These are phyloP conservation scores for Fusarium humuli DNA, from an alignment of 2,329 filamentous ascomycete species.

Conservation along the genomic window DNA sequence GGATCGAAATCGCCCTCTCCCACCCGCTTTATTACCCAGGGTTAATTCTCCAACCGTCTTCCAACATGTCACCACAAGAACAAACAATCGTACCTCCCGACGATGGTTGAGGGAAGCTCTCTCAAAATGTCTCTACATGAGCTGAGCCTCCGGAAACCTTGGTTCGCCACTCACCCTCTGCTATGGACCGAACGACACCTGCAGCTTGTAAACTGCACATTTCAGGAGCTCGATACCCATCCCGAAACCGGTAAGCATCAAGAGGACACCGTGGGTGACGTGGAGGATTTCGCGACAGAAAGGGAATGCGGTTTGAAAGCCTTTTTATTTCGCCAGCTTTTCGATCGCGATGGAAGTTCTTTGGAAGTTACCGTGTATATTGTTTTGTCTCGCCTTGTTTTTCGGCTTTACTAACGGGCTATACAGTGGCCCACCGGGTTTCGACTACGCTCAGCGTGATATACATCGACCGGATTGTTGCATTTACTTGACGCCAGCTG, in stretches of 20 bases:
- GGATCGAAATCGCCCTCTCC: too few relatives aligned
- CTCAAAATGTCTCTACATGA: not conserved
- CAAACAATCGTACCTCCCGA: rapidly evolving
- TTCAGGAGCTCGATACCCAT: not conserved
- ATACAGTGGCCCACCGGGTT: not conserved
- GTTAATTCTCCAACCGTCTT: not conserved
- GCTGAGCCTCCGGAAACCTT: not conserved
- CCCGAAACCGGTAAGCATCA: rapidly evolving
- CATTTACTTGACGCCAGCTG: not conserved
- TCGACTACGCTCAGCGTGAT: not conserved
- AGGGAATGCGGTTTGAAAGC: not conserved
- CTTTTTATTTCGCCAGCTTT: not conserved
- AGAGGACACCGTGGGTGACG: not conserved
- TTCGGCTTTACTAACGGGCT: not conserved
- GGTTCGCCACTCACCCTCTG: not conserved
- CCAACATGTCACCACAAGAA: not conserved
- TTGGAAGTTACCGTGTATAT: not conserved
- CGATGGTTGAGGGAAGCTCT: rapidly evolving
- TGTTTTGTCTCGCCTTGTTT: not conserved
- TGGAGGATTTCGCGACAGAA: not conserved
- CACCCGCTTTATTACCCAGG: too few relatives aligned
- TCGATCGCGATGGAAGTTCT: not conserved
- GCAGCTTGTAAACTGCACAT: not conserved
- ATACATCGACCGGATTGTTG: not conserved
- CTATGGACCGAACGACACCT: not conserved